A percentile compares a stretch with the other conserved stretches of the same genome.
phyloP scores from a whole-genome alignment of 345 rosid species.

The Toxicodendron radicans region DNA sequence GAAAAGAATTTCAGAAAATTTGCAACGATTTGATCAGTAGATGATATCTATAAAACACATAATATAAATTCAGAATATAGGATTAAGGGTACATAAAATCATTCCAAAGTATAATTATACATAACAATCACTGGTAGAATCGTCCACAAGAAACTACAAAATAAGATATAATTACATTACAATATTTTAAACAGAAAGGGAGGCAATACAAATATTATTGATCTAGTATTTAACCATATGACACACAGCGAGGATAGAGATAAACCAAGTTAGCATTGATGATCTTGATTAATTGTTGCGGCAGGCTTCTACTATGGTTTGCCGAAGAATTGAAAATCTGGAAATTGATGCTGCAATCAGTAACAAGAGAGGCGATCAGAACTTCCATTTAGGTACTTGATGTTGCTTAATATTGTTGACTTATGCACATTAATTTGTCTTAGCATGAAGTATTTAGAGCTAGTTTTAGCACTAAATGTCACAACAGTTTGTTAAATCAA shows the following conservation, averaged over 20 bases:
- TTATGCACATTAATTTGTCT: not conserved
- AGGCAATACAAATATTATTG: not conserved
- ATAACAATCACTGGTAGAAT: not conserved
- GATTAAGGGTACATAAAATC: not conserved
- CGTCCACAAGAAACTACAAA: not conserved
- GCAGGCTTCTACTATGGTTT: constrained; percentile 34
- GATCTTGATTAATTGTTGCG: constrained; percentile 1
- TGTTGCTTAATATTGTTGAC: not conserved
- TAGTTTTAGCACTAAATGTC: not conserved
- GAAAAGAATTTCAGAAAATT: too few species aligned
- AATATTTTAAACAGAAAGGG: not conserved
- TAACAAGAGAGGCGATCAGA: not conserved
- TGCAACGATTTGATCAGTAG: not conserved
- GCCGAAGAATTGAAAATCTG: constrained; percentile 31
- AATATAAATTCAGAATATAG: not conserved
- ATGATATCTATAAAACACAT: not conserved
- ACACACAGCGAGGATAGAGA: constrained; percentile 7
- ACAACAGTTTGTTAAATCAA: not conserved
- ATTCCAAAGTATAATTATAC: not conserved
- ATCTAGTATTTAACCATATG: not conserved
- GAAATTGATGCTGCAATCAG: constrained; percentile 35
- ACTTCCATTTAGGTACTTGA: not conserved
- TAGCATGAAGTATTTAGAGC: not conserved
- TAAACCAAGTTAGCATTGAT: constrained; percentile 9
- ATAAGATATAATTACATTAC: not conserved